phyloP scores from a whole-genome alignment of 805 yeast genomes.

The Wickerhamomyces hampshirensis region DNA sequence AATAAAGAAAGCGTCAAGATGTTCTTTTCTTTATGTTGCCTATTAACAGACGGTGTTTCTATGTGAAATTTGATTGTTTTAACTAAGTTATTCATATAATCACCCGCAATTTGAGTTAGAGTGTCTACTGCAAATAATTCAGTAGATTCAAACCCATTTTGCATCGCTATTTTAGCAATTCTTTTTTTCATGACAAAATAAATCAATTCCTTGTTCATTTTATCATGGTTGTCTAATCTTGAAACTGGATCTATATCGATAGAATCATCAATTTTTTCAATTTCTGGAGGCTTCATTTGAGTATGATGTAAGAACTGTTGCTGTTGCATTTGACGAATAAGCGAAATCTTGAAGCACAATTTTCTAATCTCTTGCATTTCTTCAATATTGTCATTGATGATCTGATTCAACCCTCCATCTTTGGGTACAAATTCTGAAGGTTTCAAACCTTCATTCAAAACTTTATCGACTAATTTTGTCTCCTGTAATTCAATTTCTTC shows the following conservation, averaged over 20 bases:
- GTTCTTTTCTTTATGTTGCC: conserved; percentile 34
- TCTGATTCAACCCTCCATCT: conserved; percentile 54
- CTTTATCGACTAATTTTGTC: conserved; percentile 35
- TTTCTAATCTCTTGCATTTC: conserved; percentile 86
- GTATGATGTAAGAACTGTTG: conserved; percentile 71
- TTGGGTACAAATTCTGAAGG: conserved; percentile 38
- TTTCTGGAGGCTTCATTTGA: conserved; percentile 65
- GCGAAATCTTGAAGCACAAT: conserved; percentile 80
- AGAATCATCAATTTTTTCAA: conserved; percentile 52
- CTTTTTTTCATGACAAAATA: conserved; percentile 62
- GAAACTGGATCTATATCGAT: conserved; percentile 82
- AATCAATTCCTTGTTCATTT: conserved; percentile 54
- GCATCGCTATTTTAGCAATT: conserved; percentile 79
- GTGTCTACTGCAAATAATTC: conserved; percentile 74
- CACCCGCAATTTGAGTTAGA: conserved; percentile 79
- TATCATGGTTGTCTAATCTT: conserved; percentile 65
- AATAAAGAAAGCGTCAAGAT: conserved; percentile 56
- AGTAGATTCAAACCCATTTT: conserved; percentile 84
- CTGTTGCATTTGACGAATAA: conserved; percentile 87
- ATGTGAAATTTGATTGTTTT: conserved; percentile 63
- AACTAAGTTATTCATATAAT: conserved; percentile 69
- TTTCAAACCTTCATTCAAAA: conserved; percentile 31
- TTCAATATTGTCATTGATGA: conserved; percentile 59
- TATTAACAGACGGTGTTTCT: conserved; percentile 49
- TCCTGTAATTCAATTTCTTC: conserved; percentile 43